Evolutionary conservation across 768 basidiomycete genomes (phyloP).

Genomic region (Lyophyllum shimeji): DNA sequence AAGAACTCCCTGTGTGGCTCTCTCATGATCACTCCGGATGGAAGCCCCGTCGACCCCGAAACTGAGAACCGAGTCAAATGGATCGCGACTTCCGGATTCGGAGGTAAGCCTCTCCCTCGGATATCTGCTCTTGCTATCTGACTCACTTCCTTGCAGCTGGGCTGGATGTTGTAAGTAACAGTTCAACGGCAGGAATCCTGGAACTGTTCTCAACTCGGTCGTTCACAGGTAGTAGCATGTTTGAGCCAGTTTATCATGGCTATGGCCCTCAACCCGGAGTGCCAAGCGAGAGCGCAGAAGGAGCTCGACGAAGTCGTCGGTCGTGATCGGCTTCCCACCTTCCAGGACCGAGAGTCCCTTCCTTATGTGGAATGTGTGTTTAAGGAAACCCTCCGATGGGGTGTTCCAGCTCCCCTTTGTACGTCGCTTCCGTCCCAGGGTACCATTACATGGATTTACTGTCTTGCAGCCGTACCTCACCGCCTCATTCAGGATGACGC

Average conservation of each 20-base stretch:
- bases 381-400: conserved; percentile 19
- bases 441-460: no score
- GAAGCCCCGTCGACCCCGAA: conserved; percentile 12
- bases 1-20: conserved; percentile 19
- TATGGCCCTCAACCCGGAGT: conserved; percentile 16
- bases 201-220: not conserved
- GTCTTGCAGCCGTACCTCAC: conserved; percentile 16
- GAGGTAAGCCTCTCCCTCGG: conserved; percentile 4
- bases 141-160: conserved; percentile 6
- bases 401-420: conserved; percentile 17
- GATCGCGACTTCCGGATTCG: conserved; percentile 18
- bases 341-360: conserved; percentile 14
- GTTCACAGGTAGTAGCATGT: conserved; percentile 13
- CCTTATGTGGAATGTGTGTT: conserved; percentile 20
- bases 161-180: conserved; percentile 14
- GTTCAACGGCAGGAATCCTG: not conserved
- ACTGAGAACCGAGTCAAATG: conserved; percentile 19
- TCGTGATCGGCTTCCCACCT: conserved; percentile 14
- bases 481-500: conserved; percentile 17
- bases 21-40: conserved; percentile 16
- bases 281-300: conserved; percentile 16
- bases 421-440: not conserved
- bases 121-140: not conserved
- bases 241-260: conserved; percentile 18
- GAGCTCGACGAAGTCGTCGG: conserved; percentile 19